Base-by-base conservation (phyloP, 2,329 filamentous ascomycete species). In the Stemphylium lycopersici region DNA sequence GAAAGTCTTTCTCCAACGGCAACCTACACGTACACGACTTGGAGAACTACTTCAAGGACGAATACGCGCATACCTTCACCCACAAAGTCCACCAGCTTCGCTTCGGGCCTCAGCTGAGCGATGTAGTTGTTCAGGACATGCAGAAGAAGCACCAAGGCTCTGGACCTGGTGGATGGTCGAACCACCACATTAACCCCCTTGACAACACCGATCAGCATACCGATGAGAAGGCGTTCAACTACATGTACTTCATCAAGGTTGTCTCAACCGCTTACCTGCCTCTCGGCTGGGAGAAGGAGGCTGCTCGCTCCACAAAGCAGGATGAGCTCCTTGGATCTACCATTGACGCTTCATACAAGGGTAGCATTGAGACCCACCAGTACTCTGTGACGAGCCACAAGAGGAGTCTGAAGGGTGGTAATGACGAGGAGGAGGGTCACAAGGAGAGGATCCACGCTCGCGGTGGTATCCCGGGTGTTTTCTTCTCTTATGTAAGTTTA, bases 241-340 rank as follows among this genome's bases (percentile, higher is more conserved):
- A 88, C 77, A 96, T 98, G 91, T 99, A 99, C 81, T 99, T 99
- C 77, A 84, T 99, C 77, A 99, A 99, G 82, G 95, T 99, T 52
- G 95, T 99, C 29, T 91, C 90, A 3, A 99, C 95, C 1, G 93
- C 92, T 1, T 99, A 98, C 75, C 84, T 98, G 22, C 92, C 95
- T 2, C 84, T 99, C 1, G 92, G 92, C 59, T 96, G 91, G 91
- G 88, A 92, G 71, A 85, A 86, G 67, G 65, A 75, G 26, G 68
- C 75, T 26, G 68, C 75, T 15, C 62, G 70, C 12, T 67, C 73
- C 20, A 37, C 45, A 11, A 70, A 77, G 45, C 77, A 84, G 47
- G 81, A 87, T 41, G 79, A 83, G 41, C 78, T 84, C 11, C 86
- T 74, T 13, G 72, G 72, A 24, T 57, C 64, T 6, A 72, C 67